Base-by-base conservation (phyloP, 805 yeast species). In the Ogataea neopini region DNA sequence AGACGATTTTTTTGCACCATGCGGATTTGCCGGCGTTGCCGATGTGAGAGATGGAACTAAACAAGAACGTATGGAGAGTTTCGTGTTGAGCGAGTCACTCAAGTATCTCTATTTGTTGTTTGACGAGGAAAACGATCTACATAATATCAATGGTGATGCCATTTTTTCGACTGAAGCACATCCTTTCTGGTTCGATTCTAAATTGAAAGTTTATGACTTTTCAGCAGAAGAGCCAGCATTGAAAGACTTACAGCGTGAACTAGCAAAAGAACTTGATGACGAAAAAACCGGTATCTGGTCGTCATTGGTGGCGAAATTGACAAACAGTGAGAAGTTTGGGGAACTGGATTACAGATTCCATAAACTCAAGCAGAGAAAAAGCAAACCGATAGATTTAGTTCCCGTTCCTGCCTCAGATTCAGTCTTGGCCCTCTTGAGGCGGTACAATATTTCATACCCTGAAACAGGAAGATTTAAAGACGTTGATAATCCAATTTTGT, bases 151-250 rank as follows among this genome's bases (percentile, higher is more conserved):
- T 2, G 66, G 71, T 26, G 67, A 64, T 37, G 51, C 64, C 4
- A 66, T 85, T 40, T 86, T 90, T 64, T 79, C 92, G 10, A 91
- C 98, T 0, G 98, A 91, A 59, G 97, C 91, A 0, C 98, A 91
- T 64, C 96, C 96, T 3, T 63, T 90, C 52, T 88, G 96, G 96
- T 72, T 77, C 44, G 79, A 79, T 40, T 52, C 65, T 4, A 54
- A 63, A 4, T 47, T 73, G 17, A 50, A 51, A 36, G 36, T 44
- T 15, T 56, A 58, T 25, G 46, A 56, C 41, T 37, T 58, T 6
- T 64, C 23, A 20, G 42, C 56, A 15, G 57, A 63, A n/a, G 33
- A 15, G 13, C 32, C 42, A 18, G 18, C n/a, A 4, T 14, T 38
- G 33, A 23, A 11, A 3, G 22, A 38, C 22, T 20, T 20, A 8